Percentiles rank a stretch among this genome's conserved stretches.
Evolutionary conservation across 2,329 filamentous ascomycete species (phyloP).

Genomic region (Esteya vermicola): DNA sequence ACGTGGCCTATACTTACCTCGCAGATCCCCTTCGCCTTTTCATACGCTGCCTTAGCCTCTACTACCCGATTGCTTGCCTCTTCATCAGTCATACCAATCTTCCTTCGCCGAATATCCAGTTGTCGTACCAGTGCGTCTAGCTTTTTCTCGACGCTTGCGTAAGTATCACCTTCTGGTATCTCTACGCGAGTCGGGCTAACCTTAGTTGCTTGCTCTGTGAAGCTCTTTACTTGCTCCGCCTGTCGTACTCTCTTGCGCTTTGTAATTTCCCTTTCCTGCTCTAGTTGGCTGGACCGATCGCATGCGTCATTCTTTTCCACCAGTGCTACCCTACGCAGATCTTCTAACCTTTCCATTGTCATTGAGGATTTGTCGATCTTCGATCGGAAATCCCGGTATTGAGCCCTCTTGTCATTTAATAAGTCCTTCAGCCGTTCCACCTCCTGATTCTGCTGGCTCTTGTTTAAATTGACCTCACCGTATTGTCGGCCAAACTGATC

Average conservation of each 20-base stretch:
- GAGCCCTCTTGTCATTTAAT: conserved; percentile 17
- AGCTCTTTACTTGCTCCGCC: conserved; percentile 33
- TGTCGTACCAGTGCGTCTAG: conserved; percentile 41
- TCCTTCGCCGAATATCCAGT: conserved; percentile 38
- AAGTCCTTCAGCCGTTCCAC: conserved; percentile 24
- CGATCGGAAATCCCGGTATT: conserved; percentile 24
- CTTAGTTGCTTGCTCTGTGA: conserved; percentile 36
- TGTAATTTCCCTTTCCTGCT: conserved; percentile 27
- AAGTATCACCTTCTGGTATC: conserved; percentile 51
- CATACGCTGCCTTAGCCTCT: conserved; percentile 22
- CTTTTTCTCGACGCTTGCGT: conserved; percentile 38
- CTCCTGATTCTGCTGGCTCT: conserved; percentile 30
- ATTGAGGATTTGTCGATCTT: conserved; percentile 40
- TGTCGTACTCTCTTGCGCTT: conserved; percentile 34
- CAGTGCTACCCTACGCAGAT: conserved; percentile 38
- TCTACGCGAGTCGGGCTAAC: conserved; percentile 42
- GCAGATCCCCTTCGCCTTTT: conserved; percentile 28
- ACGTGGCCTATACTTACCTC: conserved; percentile 27
- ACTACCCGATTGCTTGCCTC: conserved; percentile 41
- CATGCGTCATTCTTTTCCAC: conserved; percentile 48
- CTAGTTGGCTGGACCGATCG: conserved; percentile 32
- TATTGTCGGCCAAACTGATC: conserved; percentile 40
- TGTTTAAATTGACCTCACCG: conserved; percentile 33
- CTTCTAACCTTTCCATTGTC: conserved; percentile 33
- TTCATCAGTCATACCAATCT: conserved; percentile 49